Evolutionary conservation across 1,139 yeast genomes (phyloP).

Genomic region (Magnusiomyces paraingens): DNA sequence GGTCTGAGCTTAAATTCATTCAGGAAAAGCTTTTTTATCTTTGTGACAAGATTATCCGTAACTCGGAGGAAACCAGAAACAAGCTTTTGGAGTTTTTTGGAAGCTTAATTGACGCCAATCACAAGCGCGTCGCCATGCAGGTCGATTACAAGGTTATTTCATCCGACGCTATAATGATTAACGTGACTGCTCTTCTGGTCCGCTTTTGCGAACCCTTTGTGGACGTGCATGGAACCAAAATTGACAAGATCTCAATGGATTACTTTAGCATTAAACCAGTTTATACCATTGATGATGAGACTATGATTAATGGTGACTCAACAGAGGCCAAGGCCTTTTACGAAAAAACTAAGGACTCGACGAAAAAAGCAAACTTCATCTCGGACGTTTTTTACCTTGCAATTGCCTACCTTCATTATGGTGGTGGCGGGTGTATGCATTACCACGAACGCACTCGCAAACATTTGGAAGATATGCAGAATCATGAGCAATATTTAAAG

Average conservation of each 20-base stretch:
- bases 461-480: slow-evolving; percentile 45
- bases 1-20: slow-evolving; percentile 6
- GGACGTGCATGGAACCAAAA: slow-evolving; percentile 49
- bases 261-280: slow-evolving; percentile 47
- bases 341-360: slow-evolving; percentile 26
- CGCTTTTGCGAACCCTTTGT: slow-evolving; percentile 79
- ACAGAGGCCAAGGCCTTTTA: slow-evolving; percentile 18
- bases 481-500: slow-evolving; percentile 17
- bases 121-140: slow-evolving; percentile 81
- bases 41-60: slow-evolving; percentile 69
- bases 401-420: slow-evolving; percentile 76
- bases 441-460: slow-evolving; percentile 51
- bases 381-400: slow-evolving; percentile 82
- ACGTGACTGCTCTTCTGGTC: slow-evolving; percentile 60
- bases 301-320: slow-evolving; percentile 71
- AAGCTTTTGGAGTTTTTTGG: slow-evolving; percentile 64
- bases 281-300: slow-evolving; percentile 68
- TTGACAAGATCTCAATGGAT: slow-evolving; percentile 69
- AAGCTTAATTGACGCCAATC: slow-evolving; percentile 67
- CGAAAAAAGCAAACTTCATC: slow-evolving; percentile 56
- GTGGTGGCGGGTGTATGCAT: slow-evolving; percentile 70
- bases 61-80: slow-evolving; percentile 57
- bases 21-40: slow-evolving; percentile 50
- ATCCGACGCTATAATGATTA: slow-evolving; percentile 77
- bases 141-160: slow-evolving; percentile 63